Base-by-base conservation (phyloP, 2,329 filamentous ascomycete species). In the Beauveria bassiana region DNA sequence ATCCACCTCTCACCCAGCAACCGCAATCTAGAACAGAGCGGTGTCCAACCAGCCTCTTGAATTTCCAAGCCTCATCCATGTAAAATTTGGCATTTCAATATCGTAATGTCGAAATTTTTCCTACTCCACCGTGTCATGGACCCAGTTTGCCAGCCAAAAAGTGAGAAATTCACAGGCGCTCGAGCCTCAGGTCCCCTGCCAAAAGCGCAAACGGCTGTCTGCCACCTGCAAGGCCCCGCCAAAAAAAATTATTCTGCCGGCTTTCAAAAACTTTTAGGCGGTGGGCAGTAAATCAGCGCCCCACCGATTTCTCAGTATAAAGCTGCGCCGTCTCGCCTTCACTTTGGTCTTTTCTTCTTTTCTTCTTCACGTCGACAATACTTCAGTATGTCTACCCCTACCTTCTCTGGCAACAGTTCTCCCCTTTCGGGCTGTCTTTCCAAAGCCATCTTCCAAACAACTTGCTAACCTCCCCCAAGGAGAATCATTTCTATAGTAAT, bases 401-500 rank as follows among this genome's bases (percentile, higher is more conserved):
- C 70, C 66, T 60, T 65, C 62, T 34, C 10, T 16, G 45, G 24
- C 62, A 58, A 49, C 43, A 49, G 31, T 31, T 45, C 42, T 31
- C 28, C 45, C n/a, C 16, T 1, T 9, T 9, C 42, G 9, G 16
- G 26, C 64, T 65, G 47, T 61, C 58, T 58, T 63, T 49, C 3
- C n/a, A 7, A n/a, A 8, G 20, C 24, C 20, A 5, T 18, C n/a
- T 47, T 28, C 14, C 55, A 43, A 26, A 7, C 54, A n/a, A 18
- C 9, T 62, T 64, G 62, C 68, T 71, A 67, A 70, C 66, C 62
- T 64, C 60, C 62, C 40, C 66, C 66, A 74, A 80, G 74, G 78
- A 91, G 90, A 93, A 93, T 93, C 90, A 91, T 90, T 96, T 96
- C 89, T 96, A 93, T 92, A 96, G 91, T 93, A 87, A 83, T 90